phyloP scores from a whole-genome alignment of 441 rosid species.

The Corymbia citriodora region DNA sequence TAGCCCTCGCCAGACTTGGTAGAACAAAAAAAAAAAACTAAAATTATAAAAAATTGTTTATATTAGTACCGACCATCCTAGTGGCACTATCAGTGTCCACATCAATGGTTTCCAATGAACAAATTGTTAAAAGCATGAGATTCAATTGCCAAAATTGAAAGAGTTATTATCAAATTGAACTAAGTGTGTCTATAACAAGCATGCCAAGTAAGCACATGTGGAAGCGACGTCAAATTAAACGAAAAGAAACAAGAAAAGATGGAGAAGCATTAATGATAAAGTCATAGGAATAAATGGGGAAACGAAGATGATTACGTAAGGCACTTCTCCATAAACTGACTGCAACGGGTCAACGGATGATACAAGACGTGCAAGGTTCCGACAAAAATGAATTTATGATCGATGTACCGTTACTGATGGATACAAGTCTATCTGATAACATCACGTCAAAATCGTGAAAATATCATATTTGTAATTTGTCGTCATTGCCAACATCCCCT shows the following conservation, averaged over 20 bases:
- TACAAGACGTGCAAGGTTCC: neutral
- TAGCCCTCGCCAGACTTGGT: fast-evolving
- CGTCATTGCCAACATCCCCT: neutral
- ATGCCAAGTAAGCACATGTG: neutral
- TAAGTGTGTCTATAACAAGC: neutral
- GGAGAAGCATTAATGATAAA: neutral
- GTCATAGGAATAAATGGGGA: neutral
- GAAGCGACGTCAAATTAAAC: neutral
- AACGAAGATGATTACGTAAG: neutral
- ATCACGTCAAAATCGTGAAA: neutral
- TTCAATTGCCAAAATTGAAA: too few species aligned
- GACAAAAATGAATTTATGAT: neutral
- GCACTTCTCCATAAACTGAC: neutral
- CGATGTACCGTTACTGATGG: fast-evolving
- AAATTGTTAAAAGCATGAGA: too few species aligned
- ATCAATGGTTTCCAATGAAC: fast-evolving
- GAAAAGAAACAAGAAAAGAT: neutral
- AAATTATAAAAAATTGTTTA: too few species aligned
- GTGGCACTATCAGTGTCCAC: neutral
- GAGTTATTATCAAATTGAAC: fast-evolving
- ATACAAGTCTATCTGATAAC: neutral
- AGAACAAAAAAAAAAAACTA: neutral
- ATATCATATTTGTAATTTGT: neutral
- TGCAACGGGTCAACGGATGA: fast-evolving
- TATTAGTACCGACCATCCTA: neutral